Percentiles rank a stretch among this genome's conserved stretches.
These are phyloP conservation scores for Dryas integrifolia DNA, from an alignment of 331 rosid genomes.

Conservation along the genomic window DNA sequence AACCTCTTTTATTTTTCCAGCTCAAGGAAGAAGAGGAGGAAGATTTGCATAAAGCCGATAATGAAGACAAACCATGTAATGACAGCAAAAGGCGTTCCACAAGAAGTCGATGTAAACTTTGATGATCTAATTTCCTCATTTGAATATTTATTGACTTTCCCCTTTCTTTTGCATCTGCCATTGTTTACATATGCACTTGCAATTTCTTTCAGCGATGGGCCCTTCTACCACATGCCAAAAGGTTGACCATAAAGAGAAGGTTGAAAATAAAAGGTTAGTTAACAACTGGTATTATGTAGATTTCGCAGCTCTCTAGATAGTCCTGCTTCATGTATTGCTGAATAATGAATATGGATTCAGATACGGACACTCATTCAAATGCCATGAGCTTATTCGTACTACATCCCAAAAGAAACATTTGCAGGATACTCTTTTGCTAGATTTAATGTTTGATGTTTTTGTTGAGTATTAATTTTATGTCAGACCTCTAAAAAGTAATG, in stretches of 20 bases:
- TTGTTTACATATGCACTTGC: slow-evolving; percentile 15
- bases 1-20: slow-evolving; percentile 26
- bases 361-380: background rate
- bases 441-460: background rate
- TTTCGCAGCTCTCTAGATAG: background rate
- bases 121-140: slow-evolving; percentile 18
- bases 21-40: slow-evolving; percentile 51
- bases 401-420: background rate
- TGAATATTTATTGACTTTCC: background rate
- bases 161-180: background rate
- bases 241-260: slow-evolving; percentile 49
- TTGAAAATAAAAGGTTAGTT: slow-evolving; percentile 62
- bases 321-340: background rate
- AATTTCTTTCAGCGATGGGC: slow-evolving; percentile 51
- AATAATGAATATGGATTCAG: background rate
- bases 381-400: background rate
- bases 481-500: background rate
- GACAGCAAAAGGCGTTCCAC: slow-evolving; percentile 37
- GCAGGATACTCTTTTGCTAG: background rate
- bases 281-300: background rate
- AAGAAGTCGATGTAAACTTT: slow-evolving; percentile 64
- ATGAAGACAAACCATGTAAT: slow-evolving; percentile 27
- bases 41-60: slow-evolving; percentile 24
- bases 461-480: background rate
- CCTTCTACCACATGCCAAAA: slow-evolving; percentile 44